A percentile compares a stretch with the other conserved stretches of the same genome.
phyloP scores from a whole-genome alignment of 805 yeast genomes.

The Candida chauliodis region DNA sequence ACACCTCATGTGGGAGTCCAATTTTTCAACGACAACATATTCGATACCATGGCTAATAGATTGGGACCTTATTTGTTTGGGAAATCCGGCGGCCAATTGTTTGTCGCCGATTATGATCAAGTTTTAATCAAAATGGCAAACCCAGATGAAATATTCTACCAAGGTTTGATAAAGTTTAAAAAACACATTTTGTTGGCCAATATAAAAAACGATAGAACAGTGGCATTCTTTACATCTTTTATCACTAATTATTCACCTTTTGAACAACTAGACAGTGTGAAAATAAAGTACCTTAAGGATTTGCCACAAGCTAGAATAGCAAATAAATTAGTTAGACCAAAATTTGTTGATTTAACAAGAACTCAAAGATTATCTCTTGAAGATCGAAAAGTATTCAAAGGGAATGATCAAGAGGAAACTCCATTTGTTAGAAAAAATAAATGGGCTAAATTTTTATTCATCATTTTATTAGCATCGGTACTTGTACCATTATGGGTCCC shows the following conservation, averaged over 20 bases:
- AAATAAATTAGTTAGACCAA: slow-evolving; percentile 38
- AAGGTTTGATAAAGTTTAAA: slow-evolving; percentile 57
- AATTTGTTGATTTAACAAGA: slow-evolving; percentile 48
- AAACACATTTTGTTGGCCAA: slow-evolving; percentile 66
- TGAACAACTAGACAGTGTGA: slow-evolving; percentile 47
- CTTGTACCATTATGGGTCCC: slow-evolving; percentile 52
- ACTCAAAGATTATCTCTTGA: slow-evolving; percentile 16
- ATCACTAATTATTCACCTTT: slow-evolving; percentile 76
- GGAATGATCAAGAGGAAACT: slow-evolving; percentile 36
- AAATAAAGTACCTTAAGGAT: slow-evolving; percentile 45
- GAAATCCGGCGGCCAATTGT: slow-evolving; percentile 32
- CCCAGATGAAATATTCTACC: slow-evolving; percentile 45
- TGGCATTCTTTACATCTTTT: slow-evolving; percentile 80
- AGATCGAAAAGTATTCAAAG: slow-evolving; percentile 7
- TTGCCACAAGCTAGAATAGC: slow-evolving; percentile 41
- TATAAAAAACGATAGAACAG: slow-evolving; percentile 78
- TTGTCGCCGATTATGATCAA: slow-evolving; percentile 35
- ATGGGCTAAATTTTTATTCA: slow-evolving; percentile 19
- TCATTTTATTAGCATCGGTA: slow-evolving; percentile 22
- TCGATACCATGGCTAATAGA: slow-evolving; percentile 30
- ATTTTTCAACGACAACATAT: slow-evolving; percentile 29
- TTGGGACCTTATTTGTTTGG: slow-evolving; percentile 37
- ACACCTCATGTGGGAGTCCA: slow-evolving; percentile 44
- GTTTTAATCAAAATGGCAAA: slow-evolving; percentile 53
- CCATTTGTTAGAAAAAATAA: slow-evolving; percentile 30